Evolutionary conservation across 106 monocot species (phyloP).

Genomic region (Cymbidium sinense): DNA sequence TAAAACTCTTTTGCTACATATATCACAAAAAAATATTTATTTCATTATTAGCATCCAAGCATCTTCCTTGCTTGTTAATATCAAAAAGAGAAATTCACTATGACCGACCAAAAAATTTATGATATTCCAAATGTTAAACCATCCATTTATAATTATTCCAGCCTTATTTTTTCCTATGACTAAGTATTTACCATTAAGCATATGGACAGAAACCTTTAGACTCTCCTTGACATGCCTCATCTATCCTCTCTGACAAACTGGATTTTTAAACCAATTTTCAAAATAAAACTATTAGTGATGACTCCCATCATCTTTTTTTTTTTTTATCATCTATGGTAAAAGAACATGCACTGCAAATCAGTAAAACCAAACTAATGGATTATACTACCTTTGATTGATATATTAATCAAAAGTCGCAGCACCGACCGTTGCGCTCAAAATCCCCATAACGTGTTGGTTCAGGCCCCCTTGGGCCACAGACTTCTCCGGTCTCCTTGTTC

Average conservation of each 20-base stretch:
- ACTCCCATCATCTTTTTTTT: not conserved
- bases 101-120: not conserved
- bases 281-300: not conserved
- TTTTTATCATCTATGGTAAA: no score
- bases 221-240: not conserved
- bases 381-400: not conserved
- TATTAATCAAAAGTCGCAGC: constrained; percentile 69
- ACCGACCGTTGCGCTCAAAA: constrained; percentile 76
- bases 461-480: constrained; percentile 75
- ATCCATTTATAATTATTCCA: not conserved
- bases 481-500: constrained; percentile 64
- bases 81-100: not conserved
- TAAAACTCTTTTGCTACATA: not conserved
- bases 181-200: not conserved
- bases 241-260: not conserved
- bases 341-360: not conserved
- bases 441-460: constrained; percentile 86
- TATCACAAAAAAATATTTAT: not conserved
- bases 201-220: not conserved
- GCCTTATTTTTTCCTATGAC: not conserved
- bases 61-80: not conserved
- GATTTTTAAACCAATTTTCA: not conserved
- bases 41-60: no score
- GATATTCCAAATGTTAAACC: no score
- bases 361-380: not conserved